Conservation (phyloP, 2,329 filamentous ascomycete species). For the Monilinia aucupariae region DNA sequence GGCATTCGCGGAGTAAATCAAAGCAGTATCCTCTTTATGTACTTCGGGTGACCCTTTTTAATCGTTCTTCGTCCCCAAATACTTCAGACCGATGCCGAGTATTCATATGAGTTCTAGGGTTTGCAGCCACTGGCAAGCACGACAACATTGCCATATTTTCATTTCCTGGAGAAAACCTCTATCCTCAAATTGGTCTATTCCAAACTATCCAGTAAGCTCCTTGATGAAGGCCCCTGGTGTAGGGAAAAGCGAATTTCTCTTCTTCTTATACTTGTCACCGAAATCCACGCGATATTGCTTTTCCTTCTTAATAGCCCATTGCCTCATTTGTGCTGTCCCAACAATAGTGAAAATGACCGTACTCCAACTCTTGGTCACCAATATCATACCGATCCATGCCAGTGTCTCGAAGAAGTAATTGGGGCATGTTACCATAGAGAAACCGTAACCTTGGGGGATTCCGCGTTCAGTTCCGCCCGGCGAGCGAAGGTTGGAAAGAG, state of each 20-base stretch:
- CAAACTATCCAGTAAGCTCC: conserved; percentile 17
- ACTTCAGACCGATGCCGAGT: neutral
- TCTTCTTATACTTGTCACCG: conserved; percentile 90
- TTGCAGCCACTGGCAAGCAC: neutral
- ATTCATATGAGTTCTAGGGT: no score
- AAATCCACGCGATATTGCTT: conserved; percentile 84
- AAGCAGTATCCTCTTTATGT: neutral
- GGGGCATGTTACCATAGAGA: conserved; percentile 83
- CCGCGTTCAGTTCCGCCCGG: conserved; percentile 78
- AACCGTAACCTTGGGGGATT: conserved; percentile 81
- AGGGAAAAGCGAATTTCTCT: conserved; percentile 76
- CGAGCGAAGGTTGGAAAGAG: conserved; percentile 70
- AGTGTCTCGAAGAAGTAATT: conserved; percentile 95
- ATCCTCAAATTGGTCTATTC: neutral
- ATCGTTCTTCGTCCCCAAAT: neutral
- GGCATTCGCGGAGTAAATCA: neutral
- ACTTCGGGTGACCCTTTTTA: neutral
- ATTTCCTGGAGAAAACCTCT: neutral
- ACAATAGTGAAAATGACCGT: conserved; percentile 71
- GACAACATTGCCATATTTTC: neutral
- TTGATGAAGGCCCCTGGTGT: conserved; percentile 21
- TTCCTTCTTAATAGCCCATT: conserved; percentile 92
- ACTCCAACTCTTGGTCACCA: conserved; percentile 73
- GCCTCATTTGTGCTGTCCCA: conserved; percentile 72
- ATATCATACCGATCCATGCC: conserved; percentile 76